Conservation (phyloP, 305 asterid genomes). For the Ilex paraguariensis region DNA sequence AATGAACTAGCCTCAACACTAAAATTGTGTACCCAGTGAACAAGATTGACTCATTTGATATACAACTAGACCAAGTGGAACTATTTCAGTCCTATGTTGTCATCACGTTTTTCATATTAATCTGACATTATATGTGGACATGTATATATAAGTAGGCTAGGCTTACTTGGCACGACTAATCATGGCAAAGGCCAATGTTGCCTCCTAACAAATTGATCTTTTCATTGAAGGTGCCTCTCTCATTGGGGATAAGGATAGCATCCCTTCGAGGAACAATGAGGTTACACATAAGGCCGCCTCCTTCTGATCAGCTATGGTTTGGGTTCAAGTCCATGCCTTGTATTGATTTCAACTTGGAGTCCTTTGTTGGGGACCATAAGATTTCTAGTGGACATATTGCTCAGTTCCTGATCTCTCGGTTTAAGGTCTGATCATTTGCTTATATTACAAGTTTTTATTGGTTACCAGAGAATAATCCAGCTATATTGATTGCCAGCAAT, state of each 20-base stretch:
- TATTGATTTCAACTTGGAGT: slow-evolving; percentile 71
- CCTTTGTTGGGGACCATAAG: slow-evolving; percentile 79
- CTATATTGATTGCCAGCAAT: too few relatives aligned
- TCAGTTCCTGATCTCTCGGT: slow-evolving; percentile 60
- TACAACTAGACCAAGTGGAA: background rate
- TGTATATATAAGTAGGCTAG: background rate
- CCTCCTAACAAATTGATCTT: slow-evolving; percentile 19
- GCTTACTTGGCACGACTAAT: background rate
- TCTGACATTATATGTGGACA: background rate
- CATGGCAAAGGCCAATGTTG: slow-evolving; percentile 4
- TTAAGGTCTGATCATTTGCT: slow-evolving; percentile 58
- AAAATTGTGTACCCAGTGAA: background rate
- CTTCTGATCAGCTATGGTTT: slow-evolving; percentile 93
- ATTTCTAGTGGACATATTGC: slow-evolving; percentile 75
- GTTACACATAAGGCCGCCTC: slow-evolving; percentile 81
- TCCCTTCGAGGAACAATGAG: slow-evolving; percentile 79
- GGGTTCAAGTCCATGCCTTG: slow-evolving; percentile 91
- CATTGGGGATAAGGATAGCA: slow-evolving; percentile 69
- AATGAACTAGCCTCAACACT: background rate
- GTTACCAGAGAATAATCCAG: background rate
- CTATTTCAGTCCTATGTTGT: background rate
- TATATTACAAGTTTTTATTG: background rate
- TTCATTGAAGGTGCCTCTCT: slow-evolving; percentile 70
- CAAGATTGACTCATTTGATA: background rate
- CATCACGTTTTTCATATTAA: background rate